These are phyloP conservation scores for Claviceps paspali DNA, from an alignment of 2,329 filamentous ascomycete genomes.

Conservation along the genomic window DNA sequence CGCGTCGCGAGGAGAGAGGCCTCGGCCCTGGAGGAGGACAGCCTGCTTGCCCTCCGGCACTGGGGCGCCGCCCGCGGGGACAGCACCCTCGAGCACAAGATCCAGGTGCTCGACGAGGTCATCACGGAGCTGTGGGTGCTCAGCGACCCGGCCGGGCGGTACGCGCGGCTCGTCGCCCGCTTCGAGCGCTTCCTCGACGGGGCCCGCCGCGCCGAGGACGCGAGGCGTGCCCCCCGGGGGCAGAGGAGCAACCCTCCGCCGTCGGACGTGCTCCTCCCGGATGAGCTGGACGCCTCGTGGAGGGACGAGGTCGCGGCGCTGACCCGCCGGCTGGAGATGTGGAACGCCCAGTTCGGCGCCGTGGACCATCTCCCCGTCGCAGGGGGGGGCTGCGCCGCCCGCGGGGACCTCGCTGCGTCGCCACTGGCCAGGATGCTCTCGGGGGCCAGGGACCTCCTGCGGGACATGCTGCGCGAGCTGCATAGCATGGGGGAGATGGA, in stretches of 20 bases:
- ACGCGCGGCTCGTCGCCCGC: constrained; percentile 34
- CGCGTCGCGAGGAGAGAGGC: constrained; percentile 23
- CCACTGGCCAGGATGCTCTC: constrained; percentile 33
- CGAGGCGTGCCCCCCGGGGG: too few species aligned
- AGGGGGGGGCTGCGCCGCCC: too few species aligned
- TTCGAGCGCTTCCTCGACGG: constrained; percentile 46
- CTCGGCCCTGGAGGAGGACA: constrained; percentile 31
- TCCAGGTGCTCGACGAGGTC: constrained; percentile 42
- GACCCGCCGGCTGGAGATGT: constrained; percentile 37
- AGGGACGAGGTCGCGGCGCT: constrained; percentile 40
- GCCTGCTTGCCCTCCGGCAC: constrained; percentile 33
- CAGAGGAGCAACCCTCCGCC: too few species aligned
- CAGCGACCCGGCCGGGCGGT: constrained; percentile 39
- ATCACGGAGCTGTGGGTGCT: constrained; percentile 42
- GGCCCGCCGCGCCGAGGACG: constrained; percentile 30
- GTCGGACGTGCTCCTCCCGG: too few species aligned
- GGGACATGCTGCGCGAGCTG: constrained; percentile 48
- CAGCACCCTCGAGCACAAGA: constrained; percentile 33
- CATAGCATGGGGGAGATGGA: constrained; percentile 47
- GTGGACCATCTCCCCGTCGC: constrained; percentile 21
- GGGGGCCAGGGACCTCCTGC: constrained; percentile 32
- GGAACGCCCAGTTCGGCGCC: constrained; percentile 31
- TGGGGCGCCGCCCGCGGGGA: constrained; percentile 31
- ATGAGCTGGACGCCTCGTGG: constrained; percentile 41
- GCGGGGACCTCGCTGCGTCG: too few species aligned